Conservation (phyloP, 2,329 filamentous ascomycete species). For the Penicillium sclerotigenum region DNA sequence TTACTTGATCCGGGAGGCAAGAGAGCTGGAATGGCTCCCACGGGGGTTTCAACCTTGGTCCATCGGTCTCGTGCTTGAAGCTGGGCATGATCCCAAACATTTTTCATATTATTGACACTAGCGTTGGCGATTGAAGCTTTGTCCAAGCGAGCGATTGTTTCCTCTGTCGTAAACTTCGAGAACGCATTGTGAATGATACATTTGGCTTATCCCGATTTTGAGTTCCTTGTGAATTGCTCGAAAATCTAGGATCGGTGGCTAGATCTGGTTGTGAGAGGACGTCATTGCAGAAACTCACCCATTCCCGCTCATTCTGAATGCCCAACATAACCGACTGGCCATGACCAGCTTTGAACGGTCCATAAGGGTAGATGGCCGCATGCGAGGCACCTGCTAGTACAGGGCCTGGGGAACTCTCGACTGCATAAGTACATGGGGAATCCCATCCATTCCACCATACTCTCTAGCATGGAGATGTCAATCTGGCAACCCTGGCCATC, state of each 20-base stretch:
- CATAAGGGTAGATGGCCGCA: conserved; percentile 56
- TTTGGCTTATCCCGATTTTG: conserved; percentile 47
- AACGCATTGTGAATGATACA: conserved; percentile 48
- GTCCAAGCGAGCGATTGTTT: conserved; percentile 47
- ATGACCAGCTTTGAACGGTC: conserved; percentile 51
- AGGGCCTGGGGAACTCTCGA: conserved; percentile 45
- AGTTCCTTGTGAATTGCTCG: conserved; percentile 46
- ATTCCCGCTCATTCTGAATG: conserved; percentile 58
- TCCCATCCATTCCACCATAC: conserved; percentile 59
- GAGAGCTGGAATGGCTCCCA: conserved; percentile 48
- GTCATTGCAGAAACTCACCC: conserved; percentile 48
- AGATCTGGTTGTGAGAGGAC: conserved; percentile 47
- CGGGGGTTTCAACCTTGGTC: conserved; percentile 50
- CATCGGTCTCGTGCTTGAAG: conserved; percentile 51
- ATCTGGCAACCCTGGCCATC: conserved; percentile 50
- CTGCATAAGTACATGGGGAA: conserved; percentile 58
- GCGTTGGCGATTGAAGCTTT: conserved; percentile 54
- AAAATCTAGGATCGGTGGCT: conserved; percentile 48
- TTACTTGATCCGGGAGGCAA: conserved; percentile 48
- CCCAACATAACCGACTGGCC: conserved; percentile 54
- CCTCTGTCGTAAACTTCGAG: conserved; percentile 35
- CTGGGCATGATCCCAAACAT: conserved; percentile 55
- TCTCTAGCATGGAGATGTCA: conserved; percentile 58
- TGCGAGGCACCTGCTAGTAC: conserved; percentile 52
- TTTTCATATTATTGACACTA: conserved; percentile 55